Evolutionary conservation across 192 early-diverging fungal genomes (phyloP).

Genomic region (Ramicandelaber brevisporus): DNA sequence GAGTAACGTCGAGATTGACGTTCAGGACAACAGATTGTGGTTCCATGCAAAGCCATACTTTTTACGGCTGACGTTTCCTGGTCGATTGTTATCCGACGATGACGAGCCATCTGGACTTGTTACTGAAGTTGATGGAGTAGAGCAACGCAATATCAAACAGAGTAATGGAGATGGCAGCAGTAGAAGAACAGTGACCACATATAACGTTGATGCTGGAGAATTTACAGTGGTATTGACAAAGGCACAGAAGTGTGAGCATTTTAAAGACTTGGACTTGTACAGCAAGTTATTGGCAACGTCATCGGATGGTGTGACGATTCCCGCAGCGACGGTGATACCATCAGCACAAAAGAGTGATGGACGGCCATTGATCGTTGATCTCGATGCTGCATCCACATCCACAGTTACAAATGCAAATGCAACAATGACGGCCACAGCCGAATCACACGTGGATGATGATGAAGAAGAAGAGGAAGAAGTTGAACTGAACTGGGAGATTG

Average conservation of each 20-base stretch:
- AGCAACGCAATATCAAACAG: too few relatives aligned
- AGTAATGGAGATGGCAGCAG: too few relatives aligned
- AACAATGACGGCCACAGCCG: constrained; percentile 5
- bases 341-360: not conserved
- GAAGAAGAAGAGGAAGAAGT: constrained; percentile 16
- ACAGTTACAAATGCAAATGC: not conserved
- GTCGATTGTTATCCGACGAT: constrained; percentile 64
- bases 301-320: constrained; percentile 3
- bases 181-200: constrained; percentile 48
- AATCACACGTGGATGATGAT: constrained; percentile 2
- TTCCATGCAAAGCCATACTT: constrained; percentile 85
- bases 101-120: too few relatives aligned
- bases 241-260: constrained; percentile 44
- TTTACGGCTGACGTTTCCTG: constrained; percentile 60
- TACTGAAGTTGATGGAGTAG: too few relatives aligned
- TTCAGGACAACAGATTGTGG: constrained; percentile 59
- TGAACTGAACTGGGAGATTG: constrained; percentile 71
- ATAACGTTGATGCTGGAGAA: constrained; percentile 53
- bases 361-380: constrained; percentile 31
- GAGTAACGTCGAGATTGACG: constrained; percentile 65
- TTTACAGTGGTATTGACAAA: constrained; percentile 58
- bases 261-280: constrained; percentile 71
- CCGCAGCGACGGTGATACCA: not conserved
- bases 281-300: constrained; percentile 51
- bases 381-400: constrained; percentile 8